Evolutionary conservation across 2,329 filamentous ascomycete genomes (phyloP).

Genomic region (Curvularia hawaiiensis): DNA sequence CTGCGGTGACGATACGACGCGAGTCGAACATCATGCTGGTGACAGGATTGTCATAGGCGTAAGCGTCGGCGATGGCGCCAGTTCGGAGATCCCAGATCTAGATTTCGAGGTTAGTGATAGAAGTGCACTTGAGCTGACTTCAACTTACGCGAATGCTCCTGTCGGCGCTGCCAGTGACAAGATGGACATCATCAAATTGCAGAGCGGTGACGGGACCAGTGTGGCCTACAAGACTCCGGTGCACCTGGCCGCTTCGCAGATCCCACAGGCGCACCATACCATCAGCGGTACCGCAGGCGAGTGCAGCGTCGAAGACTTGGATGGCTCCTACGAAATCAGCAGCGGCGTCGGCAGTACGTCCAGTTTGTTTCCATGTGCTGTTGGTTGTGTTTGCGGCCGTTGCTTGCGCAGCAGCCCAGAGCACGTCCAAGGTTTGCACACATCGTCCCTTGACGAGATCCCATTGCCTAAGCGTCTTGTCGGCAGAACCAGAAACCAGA

Average conservation of each 20-base stretch:
- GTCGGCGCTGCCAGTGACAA: conserved; percentile 92
- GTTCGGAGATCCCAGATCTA: conserved; percentile 99
- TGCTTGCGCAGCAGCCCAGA: conserved; percentile 96
- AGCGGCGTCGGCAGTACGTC: conserved; percentile 66
- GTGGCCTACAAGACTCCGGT: conserved; percentile 92
- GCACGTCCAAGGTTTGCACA: conserved; percentile 94
- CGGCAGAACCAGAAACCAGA: conserved; percentile 91
- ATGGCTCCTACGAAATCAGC: conserved; percentile 94
- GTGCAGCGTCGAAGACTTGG: conserved; percentile 93
- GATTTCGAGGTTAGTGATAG: background rate
- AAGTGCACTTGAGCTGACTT: background rate
- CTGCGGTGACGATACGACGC: conserved; percentile 85
- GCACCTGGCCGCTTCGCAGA: conserved; percentile 94
- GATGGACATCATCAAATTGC: conserved; percentile 94
- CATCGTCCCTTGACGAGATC: conserved; percentile 96
- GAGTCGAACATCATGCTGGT: conserved; percentile 98
- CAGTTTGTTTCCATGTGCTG: conserved; percentile 75
- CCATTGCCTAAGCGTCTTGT: conserved; percentile 98
- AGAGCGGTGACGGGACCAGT: conserved; percentile 92
- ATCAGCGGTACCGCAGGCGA: conserved; percentile 95
- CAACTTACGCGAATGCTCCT: conserved; percentile 86
- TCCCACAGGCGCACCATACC: conserved; percentile 98
- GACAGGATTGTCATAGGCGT: conserved; percentile 89
- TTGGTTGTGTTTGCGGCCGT: conserved; percentile 62
- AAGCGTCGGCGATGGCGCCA: conserved; percentile 93